Evolutionary conservation across 805 yeast genomes (phyloP), one percentile per base, ranked within the genome.

Genomic region (Hanseniaspora vineae): DNA sequence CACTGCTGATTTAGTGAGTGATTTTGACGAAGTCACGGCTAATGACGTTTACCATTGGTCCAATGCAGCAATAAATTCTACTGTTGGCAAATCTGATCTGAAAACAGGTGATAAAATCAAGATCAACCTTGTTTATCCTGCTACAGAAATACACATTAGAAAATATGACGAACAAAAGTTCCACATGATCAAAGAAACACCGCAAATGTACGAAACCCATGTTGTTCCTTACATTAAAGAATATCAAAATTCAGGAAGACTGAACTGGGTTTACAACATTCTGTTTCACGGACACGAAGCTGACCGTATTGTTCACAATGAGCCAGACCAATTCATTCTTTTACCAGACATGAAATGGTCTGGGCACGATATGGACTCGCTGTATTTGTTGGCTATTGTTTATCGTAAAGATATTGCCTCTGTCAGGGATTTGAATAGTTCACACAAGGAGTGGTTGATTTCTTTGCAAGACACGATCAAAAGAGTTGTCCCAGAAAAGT

Each of bases 261-360:
- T 90, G 44, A 76, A 84, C 58, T 90, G 98, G 98, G 97, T 92
- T 2, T 70, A 77, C 51, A 89, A 88, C 56, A 90, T 90, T 47
- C 66, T 92, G 42, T 76, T 72, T 58, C 73, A 84, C 44, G 95
- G 89, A 3, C 86, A 82, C 20, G 98, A 90, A 62, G 73, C 86
- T 0, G 97, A 89, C 33, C 66, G 86, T 18, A 78, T 90, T n/a
- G 70, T 88, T 2, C 73, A 71, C 54, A 78, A 81, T 45, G 82
- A 86, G 52, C 57, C 60, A 13, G 58, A 60, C 11, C 65, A 64
- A 39, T 86, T 84, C 58, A 77, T 88, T 5, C 65, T 92, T 43
- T 69, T 89, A 40, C 97, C 97, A 0, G 97, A 90, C 64, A 85
- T 90, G 94, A 89, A 89, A 61, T 92, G 98, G 98, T 96, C 90